Conservation (phyloP, 2,329 filamentous ascomycete species). For the Fusarium avenaceum region DNA sequence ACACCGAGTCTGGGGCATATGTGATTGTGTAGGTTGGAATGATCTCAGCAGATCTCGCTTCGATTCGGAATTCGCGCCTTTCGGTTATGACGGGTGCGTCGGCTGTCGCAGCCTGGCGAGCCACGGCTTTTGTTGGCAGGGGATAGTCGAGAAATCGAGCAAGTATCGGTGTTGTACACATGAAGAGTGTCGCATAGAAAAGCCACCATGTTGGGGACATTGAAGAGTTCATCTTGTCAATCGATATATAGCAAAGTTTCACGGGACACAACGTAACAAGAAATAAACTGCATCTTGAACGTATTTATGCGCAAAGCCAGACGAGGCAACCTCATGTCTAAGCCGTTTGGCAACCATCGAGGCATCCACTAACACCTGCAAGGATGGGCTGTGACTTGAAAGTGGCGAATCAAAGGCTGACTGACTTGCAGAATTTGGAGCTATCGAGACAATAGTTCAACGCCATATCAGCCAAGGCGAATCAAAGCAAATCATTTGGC, state of each 20-base stretch:
- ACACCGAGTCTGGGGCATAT: background rate
- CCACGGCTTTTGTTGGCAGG: background rate
- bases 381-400: background rate
- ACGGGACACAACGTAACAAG: too few species aligned
- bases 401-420: background rate
- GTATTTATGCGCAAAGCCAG: background rate
- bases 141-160: background rate
- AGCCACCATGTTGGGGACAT: background rate
- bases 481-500: background rate
- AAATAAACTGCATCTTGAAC: too few species aligned
- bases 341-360: background rate
- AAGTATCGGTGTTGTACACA: background rate
- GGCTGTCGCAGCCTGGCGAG: background rate
- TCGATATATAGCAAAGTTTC: background rate
- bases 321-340: too few species aligned
- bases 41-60: background rate
- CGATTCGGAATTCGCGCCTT: background rate
- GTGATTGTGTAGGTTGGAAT: background rate
- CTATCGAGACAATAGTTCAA: background rate
- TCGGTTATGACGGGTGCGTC: rapidly evolving
- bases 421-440: slow-evolving; percentile 1
- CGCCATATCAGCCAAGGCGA: slow-evolving; percentile 1
- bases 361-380: background rate
- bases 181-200: background rate
- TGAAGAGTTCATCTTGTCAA: background rate